Base-by-base conservation (phyloP, 2,329 filamentous ascomycete species). In the Stylonectria norvegica region DNA sequence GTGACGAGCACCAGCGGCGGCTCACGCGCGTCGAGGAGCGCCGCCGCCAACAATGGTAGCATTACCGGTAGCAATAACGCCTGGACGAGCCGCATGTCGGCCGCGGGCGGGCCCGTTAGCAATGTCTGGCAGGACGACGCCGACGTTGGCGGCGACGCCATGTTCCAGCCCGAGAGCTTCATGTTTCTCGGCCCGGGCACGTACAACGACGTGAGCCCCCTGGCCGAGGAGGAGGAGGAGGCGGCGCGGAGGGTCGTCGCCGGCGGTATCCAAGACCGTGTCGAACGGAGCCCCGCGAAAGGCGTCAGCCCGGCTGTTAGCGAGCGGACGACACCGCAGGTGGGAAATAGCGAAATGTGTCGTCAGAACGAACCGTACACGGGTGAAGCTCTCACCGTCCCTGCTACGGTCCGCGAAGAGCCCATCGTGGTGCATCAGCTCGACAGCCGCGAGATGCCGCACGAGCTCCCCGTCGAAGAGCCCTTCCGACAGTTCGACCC, bases 141-240 rank as follows among this genome's bases (percentile, higher is more conserved):
- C 16, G 55, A 60, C 15, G 57, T 61, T 2, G 53, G 36, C 20
- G 45, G 44, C 20, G 50, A 61, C 29, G 64, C 50, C 2, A 71
- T 73, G 41, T 76, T 76, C 43, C 71, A 75, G 44, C 71, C 72
- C 3, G 73, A 75, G 45, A 70, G 64, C 45, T 74, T 77, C 47
- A 75, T 75, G 67, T 76, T 70, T 47, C 65, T 76, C 12, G 73
- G 73, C 0, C 70, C 73, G 0, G 71, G 68, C 2, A 56, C 60
- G 2, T 70, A 71, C 48, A 67, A 53, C 18, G 72, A 75, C 36
- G 59, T 71, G n/a, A 73, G 67, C 31, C 68, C 72, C 0, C 36
- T 70, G 19, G 60, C 48, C 1, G 65, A 68, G 18, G 66, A 70
- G 34, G 67, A 72, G 20, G 65, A 65, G 4, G 52, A 60, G 40